phyloP scores from a whole-genome alignment of 306 rosid genomes.

The Prunus davidiana region DNA sequence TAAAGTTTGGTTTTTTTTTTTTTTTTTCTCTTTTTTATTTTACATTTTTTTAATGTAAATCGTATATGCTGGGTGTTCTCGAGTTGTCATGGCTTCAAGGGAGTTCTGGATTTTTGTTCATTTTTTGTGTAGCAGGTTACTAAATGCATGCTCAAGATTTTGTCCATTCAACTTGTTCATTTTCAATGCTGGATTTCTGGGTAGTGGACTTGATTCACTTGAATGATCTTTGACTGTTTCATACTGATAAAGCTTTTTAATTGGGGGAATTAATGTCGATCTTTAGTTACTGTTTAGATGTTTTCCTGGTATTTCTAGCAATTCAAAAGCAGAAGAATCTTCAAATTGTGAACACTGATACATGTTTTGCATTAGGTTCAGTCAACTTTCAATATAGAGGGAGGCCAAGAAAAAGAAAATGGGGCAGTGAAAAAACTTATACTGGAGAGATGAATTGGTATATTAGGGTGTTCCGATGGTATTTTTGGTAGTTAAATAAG shows the following conservation, averaged over 20 bases:
- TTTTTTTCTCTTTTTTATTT: neutral
- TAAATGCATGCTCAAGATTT: too few relatives aligned
- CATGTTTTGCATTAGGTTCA: neutral
- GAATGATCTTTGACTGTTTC: too few relatives aligned
- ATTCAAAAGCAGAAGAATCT: neutral
- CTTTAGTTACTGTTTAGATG: too few relatives aligned
- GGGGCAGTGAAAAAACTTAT: neutral
- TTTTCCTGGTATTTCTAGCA: neutral
- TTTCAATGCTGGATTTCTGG: neutral
- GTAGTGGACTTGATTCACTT: neutral
- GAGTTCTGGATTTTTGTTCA: neutral
- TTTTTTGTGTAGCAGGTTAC: neutral
- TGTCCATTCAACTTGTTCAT: neutral
- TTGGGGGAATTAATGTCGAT: too few relatives aligned
- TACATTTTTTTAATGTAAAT: neutral
- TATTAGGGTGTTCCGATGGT: too few relatives aligned
- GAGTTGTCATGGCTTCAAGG: neutral
- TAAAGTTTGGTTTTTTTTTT: too few relatives aligned
- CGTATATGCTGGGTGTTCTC: neutral
- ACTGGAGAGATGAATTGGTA: neutral
- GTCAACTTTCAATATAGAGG: neutral
- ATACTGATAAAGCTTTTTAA: too few relatives aligned
- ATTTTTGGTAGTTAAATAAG: too few relatives aligned
- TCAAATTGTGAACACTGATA: neutral
- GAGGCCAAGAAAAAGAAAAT: too few relatives aligned